A percentile compares a stretch with the other conserved stretches of the same genome.
phyloP scores from a whole-genome alignment of 2,329 filamentous ascomycete genomes.

The Alternaria angustiovoidea region DNA sequence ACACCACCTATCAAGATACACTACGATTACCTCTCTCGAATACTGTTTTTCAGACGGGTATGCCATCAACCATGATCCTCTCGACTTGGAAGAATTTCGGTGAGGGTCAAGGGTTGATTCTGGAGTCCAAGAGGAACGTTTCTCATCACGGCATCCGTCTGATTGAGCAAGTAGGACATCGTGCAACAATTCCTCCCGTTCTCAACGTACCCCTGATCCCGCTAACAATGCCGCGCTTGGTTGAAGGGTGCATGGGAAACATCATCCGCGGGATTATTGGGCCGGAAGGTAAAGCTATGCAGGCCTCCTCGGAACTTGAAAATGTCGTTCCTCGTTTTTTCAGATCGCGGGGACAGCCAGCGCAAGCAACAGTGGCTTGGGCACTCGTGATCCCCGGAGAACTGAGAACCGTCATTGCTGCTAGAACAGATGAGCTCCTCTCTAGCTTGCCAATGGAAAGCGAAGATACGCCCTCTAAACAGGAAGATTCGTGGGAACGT shows the following conservation, averaged over 20 bases:
- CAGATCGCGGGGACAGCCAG: conserved; percentile 49
- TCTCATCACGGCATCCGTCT: conserved; percentile 30
- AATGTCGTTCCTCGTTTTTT: conserved; percentile 67
- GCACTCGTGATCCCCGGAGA: conserved; percentile 68
- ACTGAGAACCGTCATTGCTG: background rate
- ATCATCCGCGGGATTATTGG: conserved; percentile 73
- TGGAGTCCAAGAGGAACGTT: conserved; percentile 22
- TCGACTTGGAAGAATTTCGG: conserved; percentile 31
- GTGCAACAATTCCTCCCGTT: conserved; percentile 4
- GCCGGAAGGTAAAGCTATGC: conserved; percentile 54
- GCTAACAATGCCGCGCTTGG: conserved; percentile 68
- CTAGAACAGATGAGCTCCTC: conserved; percentile 19
- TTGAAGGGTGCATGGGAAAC: conserved; percentile 76
- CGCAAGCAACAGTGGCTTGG: conserved; percentile 71
- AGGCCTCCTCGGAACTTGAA: conserved; percentile 78
- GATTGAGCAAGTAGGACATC: background rate
- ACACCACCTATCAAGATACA: conserved; percentile 13
- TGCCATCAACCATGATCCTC: conserved; percentile 40
- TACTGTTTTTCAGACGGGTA: conserved; percentile 78
- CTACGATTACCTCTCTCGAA: conserved; percentile 74
- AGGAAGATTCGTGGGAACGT: conserved; percentile 18
- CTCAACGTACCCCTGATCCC: conserved; percentile 65
- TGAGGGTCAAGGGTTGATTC: conserved; percentile 1
- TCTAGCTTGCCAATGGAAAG: background rate
- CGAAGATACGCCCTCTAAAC: background rate